Base-by-base conservation (phyloP, 306 rosid genomes). In the Malus sieversii region DNA sequence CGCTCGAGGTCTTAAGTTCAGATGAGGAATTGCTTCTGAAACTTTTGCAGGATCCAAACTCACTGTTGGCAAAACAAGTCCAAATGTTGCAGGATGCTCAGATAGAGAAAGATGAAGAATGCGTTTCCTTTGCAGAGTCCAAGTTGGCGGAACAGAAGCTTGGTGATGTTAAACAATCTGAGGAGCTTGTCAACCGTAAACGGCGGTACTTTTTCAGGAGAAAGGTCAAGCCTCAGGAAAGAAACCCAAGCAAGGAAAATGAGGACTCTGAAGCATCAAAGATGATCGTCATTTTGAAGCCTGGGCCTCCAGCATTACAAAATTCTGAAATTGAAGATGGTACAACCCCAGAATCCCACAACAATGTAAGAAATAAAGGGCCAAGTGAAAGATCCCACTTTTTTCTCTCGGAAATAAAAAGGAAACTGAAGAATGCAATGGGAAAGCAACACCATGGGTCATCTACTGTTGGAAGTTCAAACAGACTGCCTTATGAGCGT, bases 221-320 rank as follows among this genome's bases (percentile, higher is more conserved):
- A 77, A 96, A 81, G 85, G 77, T 29, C 42, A 96, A 92, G 85
- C 82, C 90, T 76, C 92, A 78, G 71, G 88, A 88, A 60, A 89
- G 84, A 79, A 67, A n/a, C 68, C 82, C 75, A 75, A 59, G 73
- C 23, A 82, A 77, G 74, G 87, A 63, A 73, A 79, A 80, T 65
- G 92, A 58, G 57, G 73, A 70, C 66, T 65, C 85, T 22, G 87
- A 87, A 7, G 45, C 80, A 58, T 84, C 92, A 63, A 89, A 86
- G 77, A 95, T 81, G 81, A 94, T 95, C 77, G 96, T 90, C 59
- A 86, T 95, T 80, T 77, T 95, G 82, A 90, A 95, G 87, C 97
- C 99, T 27, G 93, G 93, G 46, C 75, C 81, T 13, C 77, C 81
- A 29, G 82, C 72, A 58, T 78, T 75, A 74, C 79, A 13, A 78